These are phyloP conservation scores for Trichoderma sp. DNA, from an alignment of 2,329 filamentous ascomycete species.

Conservation along the genomic window DNA sequence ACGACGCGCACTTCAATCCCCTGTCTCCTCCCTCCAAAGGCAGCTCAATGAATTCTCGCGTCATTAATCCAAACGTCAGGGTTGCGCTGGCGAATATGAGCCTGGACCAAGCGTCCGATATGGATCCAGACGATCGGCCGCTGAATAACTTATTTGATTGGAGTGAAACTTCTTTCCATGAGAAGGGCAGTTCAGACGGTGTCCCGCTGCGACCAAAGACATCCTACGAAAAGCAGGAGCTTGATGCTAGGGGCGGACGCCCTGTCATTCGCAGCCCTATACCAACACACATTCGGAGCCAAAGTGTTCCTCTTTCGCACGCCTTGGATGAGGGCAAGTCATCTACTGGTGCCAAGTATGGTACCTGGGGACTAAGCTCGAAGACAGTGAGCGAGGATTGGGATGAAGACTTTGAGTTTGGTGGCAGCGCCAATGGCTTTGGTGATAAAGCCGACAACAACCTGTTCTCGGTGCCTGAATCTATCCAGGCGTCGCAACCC, in stretches of 20 bases:
- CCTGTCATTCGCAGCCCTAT: slow-evolving; percentile 67
- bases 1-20: slow-evolving; percentile 55
- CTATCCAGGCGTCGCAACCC: slow-evolving; percentile 78
- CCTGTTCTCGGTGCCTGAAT: slow-evolving; percentile 61
- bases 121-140: slow-evolving; percentile 49
- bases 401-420: slow-evolving; percentile 87
- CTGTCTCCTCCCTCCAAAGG: slow-evolving; percentile 57
- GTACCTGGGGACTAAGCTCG: slow-evolving; percentile 78
- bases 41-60: slow-evolving; percentile 55
- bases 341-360: slow-evolving; percentile 66
- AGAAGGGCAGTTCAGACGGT: slow-evolving; percentile 61
- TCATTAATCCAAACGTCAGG: slow-evolving; percentile 56
- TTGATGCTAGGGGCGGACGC: slow-evolving; percentile 70
- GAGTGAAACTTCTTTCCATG: slow-evolving; percentile 66
- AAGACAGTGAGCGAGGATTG: slow-evolving; percentile 83
- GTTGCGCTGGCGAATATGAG: slow-evolving; percentile 57
- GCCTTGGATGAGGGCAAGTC: slow-evolving; percentile 60
- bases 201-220: slow-evolving; percentile 69
- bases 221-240: slow-evolving; percentile 73
- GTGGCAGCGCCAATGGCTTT: slow-evolving; percentile 45
- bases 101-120: slow-evolving; percentile 44
- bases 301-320: slow-evolving; percentile 74
- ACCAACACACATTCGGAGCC: slow-evolving; percentile 72
- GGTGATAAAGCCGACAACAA: slow-evolving; percentile 40
- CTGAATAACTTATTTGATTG: slow-evolving; percentile 76